Evolutionary conservation across 495 filamentous ascomycete species (phyloP).

Genomic region (Penicillium ucsense): DNA sequence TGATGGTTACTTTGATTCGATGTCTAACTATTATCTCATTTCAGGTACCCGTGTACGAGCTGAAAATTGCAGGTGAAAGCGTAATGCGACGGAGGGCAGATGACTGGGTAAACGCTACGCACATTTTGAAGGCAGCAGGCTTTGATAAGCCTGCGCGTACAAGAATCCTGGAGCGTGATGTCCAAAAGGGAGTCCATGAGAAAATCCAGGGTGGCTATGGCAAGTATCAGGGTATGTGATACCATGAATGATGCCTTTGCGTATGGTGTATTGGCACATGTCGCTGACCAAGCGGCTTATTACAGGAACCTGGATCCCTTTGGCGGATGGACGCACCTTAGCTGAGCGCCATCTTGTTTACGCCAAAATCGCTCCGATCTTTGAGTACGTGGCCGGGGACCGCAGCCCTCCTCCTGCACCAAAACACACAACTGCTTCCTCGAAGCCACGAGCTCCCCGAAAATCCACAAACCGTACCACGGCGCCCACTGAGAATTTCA

Average conservation of each 20-base stretch:
- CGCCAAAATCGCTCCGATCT: slow-evolving; percentile 72
- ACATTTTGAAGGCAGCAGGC: slow-evolving; percentile 81
- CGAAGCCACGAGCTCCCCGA: slow-evolving; percentile 59
- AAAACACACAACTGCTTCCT: slow-evolving; percentile 65
- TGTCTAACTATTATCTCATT: not conserved
- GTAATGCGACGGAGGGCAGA: slow-evolving; percentile 85
- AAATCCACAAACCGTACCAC: slow-evolving; percentile 23
- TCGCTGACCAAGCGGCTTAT: slow-evolving; percentile 8
- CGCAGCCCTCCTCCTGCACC: slow-evolving; percentile 87
- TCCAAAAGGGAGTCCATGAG: slow-evolving; percentile 91
- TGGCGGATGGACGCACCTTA: slow-evolving; percentile 68
- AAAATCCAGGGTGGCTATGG: slow-evolving; percentile 98
- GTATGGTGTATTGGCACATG: not conserved
- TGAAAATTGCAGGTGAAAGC: slow-evolving; percentile 67
- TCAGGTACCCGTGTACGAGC: slow-evolving; percentile 86
- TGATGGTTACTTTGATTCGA: too few relatives aligned
- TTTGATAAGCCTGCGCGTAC: slow-evolving; percentile 88
- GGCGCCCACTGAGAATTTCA: slow-evolving; percentile 31
- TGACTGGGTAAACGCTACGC: slow-evolving; percentile 91
- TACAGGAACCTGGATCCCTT: slow-evolving; percentile 89
- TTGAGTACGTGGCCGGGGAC: slow-evolving; percentile 78
- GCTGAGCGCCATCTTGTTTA: slow-evolving; percentile 79
- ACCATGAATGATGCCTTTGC: not conserved
- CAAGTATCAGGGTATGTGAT: slow-evolving; percentile 83
- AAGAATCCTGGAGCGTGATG: slow-evolving; percentile 88